Evolutionary conservation across 2,329 filamentous ascomycete species (phyloP).

Genomic region (Escovopsis sp.): DNA sequence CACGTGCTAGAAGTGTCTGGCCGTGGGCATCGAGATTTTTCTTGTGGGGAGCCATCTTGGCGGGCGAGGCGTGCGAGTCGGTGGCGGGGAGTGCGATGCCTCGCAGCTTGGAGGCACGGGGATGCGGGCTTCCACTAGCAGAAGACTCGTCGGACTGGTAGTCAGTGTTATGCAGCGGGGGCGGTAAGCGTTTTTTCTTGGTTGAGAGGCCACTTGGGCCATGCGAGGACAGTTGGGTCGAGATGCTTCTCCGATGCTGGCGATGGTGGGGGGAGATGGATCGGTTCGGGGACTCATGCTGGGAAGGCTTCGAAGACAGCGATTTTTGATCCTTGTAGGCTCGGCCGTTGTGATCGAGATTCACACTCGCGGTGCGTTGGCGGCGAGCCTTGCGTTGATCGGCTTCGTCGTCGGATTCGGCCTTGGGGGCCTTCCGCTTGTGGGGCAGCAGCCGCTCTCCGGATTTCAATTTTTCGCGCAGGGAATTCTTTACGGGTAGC

Average conservation of each 20-base stretch:
- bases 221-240: constrained; percentile 45
- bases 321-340: constrained; percentile 21
- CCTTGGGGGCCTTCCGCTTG: constrained; percentile 39
- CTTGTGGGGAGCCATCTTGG: constrained; percentile 58
- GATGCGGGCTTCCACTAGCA: constrained; percentile 43
- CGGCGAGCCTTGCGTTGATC: constrained; percentile 40
- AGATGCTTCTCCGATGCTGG: constrained; percentile 47
- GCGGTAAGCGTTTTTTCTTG: constrained; percentile 48
- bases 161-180: constrained; percentile 46
- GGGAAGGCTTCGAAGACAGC: constrained; percentile 15
- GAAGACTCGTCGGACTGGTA: constrained; percentile 56
- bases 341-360: constrained; percentile 19
- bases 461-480: constrained; percentile 33
- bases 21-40: constrained; percentile 87
- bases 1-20: constrained; percentile 77
- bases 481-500: constrained; percentile 26
- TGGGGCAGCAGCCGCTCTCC: constrained; percentile 31
- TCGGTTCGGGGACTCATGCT: constrained; percentile 20
- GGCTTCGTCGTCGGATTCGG: constrained; percentile 43
- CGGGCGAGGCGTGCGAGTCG: constrained; percentile 48
- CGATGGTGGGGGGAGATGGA: constrained; percentile 47
- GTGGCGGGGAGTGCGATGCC: constrained; percentile 41
- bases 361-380: constrained; percentile 33
- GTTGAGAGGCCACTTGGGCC: constrained; percentile 38
- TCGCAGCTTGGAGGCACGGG: constrained; percentile 42